Evolutionary conservation across 257 asterid genomes (phyloP).

Genomic region (Ophiorrhiza pumila): DNA sequence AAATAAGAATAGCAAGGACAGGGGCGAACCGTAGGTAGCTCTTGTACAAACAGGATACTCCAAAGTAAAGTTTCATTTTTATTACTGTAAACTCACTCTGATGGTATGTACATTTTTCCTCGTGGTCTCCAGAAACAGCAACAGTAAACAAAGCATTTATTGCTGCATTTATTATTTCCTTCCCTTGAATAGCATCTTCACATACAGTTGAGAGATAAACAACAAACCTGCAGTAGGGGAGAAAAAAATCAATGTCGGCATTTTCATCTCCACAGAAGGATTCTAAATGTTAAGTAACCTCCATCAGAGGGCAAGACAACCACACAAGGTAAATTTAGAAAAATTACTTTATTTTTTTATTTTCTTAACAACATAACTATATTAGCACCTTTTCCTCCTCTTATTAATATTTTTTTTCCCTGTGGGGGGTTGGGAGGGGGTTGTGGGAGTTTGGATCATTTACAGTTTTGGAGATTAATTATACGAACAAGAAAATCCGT

Average conservation of each 20-base stretch:
- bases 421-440: background rate
- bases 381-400: too few relatives aligned
- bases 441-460: background rate
- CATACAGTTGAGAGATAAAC: slow-evolving; percentile 69
- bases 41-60: slow-evolving; percentile 71
- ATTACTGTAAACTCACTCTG: slow-evolving; percentile 28
- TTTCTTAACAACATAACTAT: background rate
- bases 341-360: background rate
- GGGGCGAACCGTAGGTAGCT: slow-evolving; percentile 49
- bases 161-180: slow-evolving; percentile 59
- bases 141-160: slow-evolving; percentile 53
- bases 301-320: slow-evolving; percentile 1
- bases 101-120: slow-evolving; percentile 27
- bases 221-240: slow-evolving; percentile 56
- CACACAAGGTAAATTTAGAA: background rate
- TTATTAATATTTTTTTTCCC: background rate
- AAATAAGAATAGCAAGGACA: background rate
- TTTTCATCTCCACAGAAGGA: background rate
- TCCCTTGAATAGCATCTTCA: slow-evolving; percentile 60
- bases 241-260: background rate
- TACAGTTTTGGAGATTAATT: background rate
- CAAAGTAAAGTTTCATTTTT: slow-evolving; percentile 59
- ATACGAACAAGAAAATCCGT: background rate
- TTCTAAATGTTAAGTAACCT: background rate
- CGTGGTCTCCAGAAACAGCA: slow-evolving; percentile 36